A percentile compares a stretch with the other conserved stretches of the same genome.
phyloP scores from a whole-genome alignment of 129 eudicot species.

The Ambrosia trifida region DNA sequence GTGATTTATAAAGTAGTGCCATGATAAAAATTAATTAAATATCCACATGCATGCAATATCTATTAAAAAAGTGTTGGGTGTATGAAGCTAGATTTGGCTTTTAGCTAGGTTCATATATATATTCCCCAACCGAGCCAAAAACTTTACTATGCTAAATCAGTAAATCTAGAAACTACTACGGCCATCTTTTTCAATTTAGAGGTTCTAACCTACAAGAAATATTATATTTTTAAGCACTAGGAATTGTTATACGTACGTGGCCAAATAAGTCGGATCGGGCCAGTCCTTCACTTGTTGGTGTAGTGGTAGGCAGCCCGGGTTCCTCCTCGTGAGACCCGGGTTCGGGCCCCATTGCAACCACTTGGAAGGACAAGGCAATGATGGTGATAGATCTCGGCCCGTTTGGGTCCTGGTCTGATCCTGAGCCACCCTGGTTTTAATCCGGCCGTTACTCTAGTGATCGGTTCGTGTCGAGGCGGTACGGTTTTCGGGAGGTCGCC shows the following conservation, averaged over 20 bases:
- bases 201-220: neutral
- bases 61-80: neutral
- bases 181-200: neutral
- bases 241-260: too few species aligned
- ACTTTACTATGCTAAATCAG: conserved; percentile 3
- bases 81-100: conserved; percentile 6
- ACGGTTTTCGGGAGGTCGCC: too few species aligned
- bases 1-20: neutral
- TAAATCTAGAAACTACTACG: neutral
- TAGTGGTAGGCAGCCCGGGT: too few species aligned
- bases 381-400: too few species aligned
- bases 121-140: neutral
- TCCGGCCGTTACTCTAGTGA: too few species aligned
- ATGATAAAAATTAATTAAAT: neutral
- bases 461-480: too few species aligned
- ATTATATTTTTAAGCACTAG: neutral
- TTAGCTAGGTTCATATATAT: neutral
- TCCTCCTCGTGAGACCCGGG: too few species aligned
- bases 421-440: too few species aligned
- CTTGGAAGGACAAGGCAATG: too few species aligned
- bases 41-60: neutral
- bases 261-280: too few species aligned
- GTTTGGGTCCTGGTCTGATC: too few species aligned
- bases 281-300: neutral
- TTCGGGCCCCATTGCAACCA: too few species aligned